Percentiles rank a stretch among this genome's conserved stretches.
phyloP scores from a whole-genome alignment of 139 green algal species.

The Pedinophyceae sp. region DNA sequence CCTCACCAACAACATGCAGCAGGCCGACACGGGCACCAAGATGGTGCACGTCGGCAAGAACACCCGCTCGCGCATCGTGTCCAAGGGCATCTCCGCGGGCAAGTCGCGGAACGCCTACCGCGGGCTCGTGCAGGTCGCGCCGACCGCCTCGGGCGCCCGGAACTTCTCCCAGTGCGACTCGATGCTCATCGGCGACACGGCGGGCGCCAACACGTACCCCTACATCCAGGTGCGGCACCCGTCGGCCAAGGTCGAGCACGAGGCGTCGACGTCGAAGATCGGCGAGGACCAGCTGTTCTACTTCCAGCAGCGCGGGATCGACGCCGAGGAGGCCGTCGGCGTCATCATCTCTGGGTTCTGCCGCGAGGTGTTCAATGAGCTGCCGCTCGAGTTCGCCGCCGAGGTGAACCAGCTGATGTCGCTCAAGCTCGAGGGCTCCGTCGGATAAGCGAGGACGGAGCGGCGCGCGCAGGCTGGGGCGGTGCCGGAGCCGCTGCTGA shows the following conservation, averaged over 20 bases:
- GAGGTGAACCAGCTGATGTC: slow-evolving; percentile 98
- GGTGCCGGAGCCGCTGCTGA: too few relatives aligned
- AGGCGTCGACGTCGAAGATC: slow-evolving; percentile 94
- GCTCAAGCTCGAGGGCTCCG: slow-evolving; percentile 93
- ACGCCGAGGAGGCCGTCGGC: slow-evolving; percentile 78
- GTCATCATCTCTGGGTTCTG: slow-evolving; percentile 98
- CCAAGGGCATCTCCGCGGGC: slow-evolving; percentile 93
- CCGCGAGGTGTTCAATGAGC: slow-evolving; percentile 91
- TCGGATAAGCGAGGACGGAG: too few relatives aligned
- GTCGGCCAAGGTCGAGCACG: slow-evolving; percentile 84
- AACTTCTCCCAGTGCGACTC: slow-evolving; percentile 97
- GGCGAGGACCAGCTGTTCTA: slow-evolving; percentile 99
- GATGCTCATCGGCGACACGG: slow-evolving; percentile 97
- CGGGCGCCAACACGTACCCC: slow-evolving; percentile 95
- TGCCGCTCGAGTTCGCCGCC: slow-evolving; percentile 92
- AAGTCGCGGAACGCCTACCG: slow-evolving; percentile 62
- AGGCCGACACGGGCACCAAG: slow-evolving; percentile 70
- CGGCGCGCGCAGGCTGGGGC: too few relatives aligned
- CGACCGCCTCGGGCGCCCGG: slow-evolving; percentile 54
- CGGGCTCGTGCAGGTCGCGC: slow-evolving; percentile 72
- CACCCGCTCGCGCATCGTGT: slow-evolving; percentile 90
- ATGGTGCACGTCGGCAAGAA: slow-evolving; percentile 98
- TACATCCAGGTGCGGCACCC: slow-evolving; percentile 97
- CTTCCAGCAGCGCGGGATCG: slow-evolving; percentile 94
- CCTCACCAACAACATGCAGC: slow-evolving; percentile 83